phyloP scores from a whole-genome alignment of 176 grass and related monocot genomes.

The Oryza longistaminata region DNA sequence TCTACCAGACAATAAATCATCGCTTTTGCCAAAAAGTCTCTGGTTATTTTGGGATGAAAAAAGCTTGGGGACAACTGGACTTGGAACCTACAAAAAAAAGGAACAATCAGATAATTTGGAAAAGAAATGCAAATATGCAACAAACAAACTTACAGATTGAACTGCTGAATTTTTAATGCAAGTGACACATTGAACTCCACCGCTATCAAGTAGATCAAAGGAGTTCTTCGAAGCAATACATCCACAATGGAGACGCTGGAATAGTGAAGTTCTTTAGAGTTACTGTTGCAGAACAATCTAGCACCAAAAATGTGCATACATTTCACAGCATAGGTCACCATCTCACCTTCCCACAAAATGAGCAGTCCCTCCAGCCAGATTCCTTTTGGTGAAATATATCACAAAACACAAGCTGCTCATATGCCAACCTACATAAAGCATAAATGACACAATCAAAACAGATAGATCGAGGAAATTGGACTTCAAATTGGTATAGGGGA shows the following conservation, averaged over 20 bases:
- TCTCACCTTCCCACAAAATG: conserved; percentile 93
- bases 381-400: conserved; percentile 98
- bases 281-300: not conserved
- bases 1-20: conserved; percentile 44
- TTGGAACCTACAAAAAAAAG: conserved; percentile 51
- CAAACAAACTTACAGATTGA: conserved; percentile 70
- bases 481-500: not conserved
- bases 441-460: conserved; percentile 1
- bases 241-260: conserved; percentile 90
- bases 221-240: conserved; percentile 91
- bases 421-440: conserved; percentile 65
- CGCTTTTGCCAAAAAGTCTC: conserved; percentile 51
- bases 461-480: not conserved
- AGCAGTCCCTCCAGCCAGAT: conserved; percentile 98
- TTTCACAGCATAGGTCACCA: conserved; percentile 1
- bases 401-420: conserved; percentile 85
- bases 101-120: conserved; percentile 39
- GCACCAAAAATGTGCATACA: not conserved
- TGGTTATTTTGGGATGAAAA: conserved; percentile 64
- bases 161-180: conserved; percentile 75
- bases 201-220: conserved; percentile 95
- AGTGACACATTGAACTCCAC: conserved; percentile 82
- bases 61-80: conserved; percentile 57
- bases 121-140: conserved; percentile 14
- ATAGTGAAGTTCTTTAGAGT: conserved; percentile 8